Base-by-base conservation (phyloP, 169 alveolate species). In the Eimeria maxima region DNA sequence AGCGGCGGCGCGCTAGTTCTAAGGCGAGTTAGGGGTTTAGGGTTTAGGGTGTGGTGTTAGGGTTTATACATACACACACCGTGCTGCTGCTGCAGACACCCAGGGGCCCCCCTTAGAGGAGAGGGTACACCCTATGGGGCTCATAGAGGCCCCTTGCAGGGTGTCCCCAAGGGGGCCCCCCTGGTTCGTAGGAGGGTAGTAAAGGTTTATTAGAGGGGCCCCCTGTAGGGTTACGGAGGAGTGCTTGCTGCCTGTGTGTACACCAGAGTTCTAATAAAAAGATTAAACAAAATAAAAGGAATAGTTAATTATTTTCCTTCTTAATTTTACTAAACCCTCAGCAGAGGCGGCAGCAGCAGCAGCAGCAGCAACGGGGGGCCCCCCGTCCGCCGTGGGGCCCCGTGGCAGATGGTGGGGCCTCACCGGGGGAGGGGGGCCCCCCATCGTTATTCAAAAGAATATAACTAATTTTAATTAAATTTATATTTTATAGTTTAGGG, bases 351-450 rank as follows among this genome's bases (percentile, higher is more conserved):
- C 76, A 33, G 38, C 76, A 16, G 45, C 76, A 33, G 38, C 76
- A 16, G 45, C 13, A n/a, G 76, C 42, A 27, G 42, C 76, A 16
- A 20, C 27, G 8, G 76, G 76, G 76, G 76, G 76, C 76, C 76
- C 76, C 76, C 76, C n/a, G 11, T n/a, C 76, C 76, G 1, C 11
- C 33, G 76, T 16, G 76, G 76, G 76, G 76, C 76, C 76, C 76
- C 76, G 33, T 8, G 11, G 33, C 76, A 16, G 42, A 27, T 16
- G 76, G 76, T 16, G 76, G 33, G 33, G 33, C 76, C 76, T n/a
- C 76, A 0, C 76, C 76, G 11, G 42, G 44, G 3, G 63, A 1
- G 3, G 63, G 63, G 63, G 63, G 22, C 63, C 63, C 63, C 63
- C 63, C 18, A 16, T 16, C 18, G 3, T 33, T 33, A 33, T 33